Evolutionary conservation across 805 yeast species (phyloP), one percentile per base, ranked within the genome.

Genomic region (Priceomyces fermenticarens): DNA sequence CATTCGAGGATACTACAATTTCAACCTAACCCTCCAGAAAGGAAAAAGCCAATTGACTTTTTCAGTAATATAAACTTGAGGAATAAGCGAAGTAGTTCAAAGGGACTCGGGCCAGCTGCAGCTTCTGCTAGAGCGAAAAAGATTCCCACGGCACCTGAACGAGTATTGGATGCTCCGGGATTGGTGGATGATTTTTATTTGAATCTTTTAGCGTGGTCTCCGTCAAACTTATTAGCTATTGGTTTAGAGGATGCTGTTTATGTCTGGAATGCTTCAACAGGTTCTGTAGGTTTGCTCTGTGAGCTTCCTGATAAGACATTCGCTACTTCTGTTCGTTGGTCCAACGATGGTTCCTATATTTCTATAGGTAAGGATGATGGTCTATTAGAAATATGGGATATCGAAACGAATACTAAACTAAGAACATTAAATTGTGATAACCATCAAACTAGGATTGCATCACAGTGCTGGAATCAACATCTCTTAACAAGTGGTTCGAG

Each of bases 81-180:
- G 37, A 44, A 31, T 49, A 35, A 49, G 47, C 41, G 35, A 41
- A 39, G 46, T 45, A 58, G 43, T 55, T 53, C 51, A 35, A 62
- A 62, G 36, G 57, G 67, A 29, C 54, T 67, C 35, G 64, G 71
- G 9, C 75, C 81, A 0, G 65, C 74, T 10, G 70, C 75, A 20
- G 85, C 84, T 3, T 73, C 80, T 29, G 81, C 85, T 12, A 71
- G 89, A 53, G 77, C 87, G 36, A 80, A 95, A 49, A 83, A 81
- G 51, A 75, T 93, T 35, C 88, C 95, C 17, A 80, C 88, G 0
- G 86, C 88, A 27, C 98, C 99, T 1, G 96, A 88, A 49, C 77
- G 96, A 47, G 95, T 93, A 1, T 71, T 93, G 31, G 99, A 93
- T 65, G 99, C 98, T 0, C 99, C 99, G 0, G 97, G 96, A 0